Percentiles rank a stretch among this genome's conserved stretches.
Conservation (phyloP, 2,329 filamentous ascomycete genomes). For the Sporothrix mexicana region DNA sequence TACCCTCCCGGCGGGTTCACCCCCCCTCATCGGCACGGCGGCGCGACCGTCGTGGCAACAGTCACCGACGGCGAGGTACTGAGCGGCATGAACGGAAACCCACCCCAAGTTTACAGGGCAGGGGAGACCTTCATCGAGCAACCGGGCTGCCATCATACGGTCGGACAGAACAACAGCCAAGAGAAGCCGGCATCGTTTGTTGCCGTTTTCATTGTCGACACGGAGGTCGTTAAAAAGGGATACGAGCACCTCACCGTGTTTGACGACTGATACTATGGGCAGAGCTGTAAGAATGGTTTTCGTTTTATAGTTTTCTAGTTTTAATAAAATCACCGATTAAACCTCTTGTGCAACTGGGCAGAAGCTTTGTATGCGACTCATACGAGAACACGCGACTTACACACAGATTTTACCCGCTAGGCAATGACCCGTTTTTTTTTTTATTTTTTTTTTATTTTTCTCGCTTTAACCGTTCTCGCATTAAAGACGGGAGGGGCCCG, state of each 20-base stretch:
- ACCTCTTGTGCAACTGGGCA: too few species aligned
- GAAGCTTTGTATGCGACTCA: too few species aligned
- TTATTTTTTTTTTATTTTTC: too few species aligned
- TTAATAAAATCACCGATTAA: too few species aligned
- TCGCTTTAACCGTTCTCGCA: too few species aligned
- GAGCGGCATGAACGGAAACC: constrained; percentile 22
- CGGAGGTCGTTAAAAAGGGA: background rate
- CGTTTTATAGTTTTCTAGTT: too few species aligned
- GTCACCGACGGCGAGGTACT: constrained; percentile 20
- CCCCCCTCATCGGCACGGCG: constrained; percentile 16
- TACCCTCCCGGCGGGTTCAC: constrained; percentile 18
- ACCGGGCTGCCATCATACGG: constrained; percentile 24
- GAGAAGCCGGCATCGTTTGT: constrained; percentile 14
- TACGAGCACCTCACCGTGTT: constrained; percentile 19
- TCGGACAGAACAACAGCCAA: constrained; percentile 22
- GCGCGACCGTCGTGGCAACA: constrained; percentile 21
- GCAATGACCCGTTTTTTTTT: background rate
- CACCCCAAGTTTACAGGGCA: constrained; percentile 9
- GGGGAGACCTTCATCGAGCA: constrained; percentile 18
- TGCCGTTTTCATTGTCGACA: constrained; percentile 19
- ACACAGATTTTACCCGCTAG: background rate
- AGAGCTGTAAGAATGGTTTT: too few species aligned
- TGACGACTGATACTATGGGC: background rate
- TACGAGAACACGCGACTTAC: background rate
- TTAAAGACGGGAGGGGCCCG: background rate